Base-by-base conservation (phyloP, 148 eudicot genomes). In the Rhododendron molle region DNA sequence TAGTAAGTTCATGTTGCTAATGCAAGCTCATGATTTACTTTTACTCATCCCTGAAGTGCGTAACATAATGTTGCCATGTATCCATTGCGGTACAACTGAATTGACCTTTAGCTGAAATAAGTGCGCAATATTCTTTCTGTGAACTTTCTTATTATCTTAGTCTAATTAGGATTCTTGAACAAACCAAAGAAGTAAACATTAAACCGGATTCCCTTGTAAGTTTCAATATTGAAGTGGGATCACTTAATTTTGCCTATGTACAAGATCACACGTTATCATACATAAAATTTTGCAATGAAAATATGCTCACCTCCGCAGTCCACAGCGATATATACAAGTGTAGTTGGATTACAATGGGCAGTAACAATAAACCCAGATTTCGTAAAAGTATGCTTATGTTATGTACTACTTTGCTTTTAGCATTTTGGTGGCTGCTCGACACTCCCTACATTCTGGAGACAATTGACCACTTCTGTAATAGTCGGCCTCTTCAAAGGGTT, bases 401-500 rank as follows among this genome's bases (percentile, higher is more conserved):
- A 15, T 26, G n/a, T 86, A n/a, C 52, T 86, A 80, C 73, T 26
- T 83, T 86, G 86, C 44, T 88, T 81, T 88, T 47, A 71, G 56
- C 78, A 80, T 76, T 84, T 86, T 34, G 88, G 89, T 77, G 88
- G 83, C 85, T 87, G 86, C 78, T 83, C 82, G 82, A 81, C 82
- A 78, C 87, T 87, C 65, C 84, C 89, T 78, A 93, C 86, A 81
- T 81, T 89, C 78, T 92, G 88, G 62, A 96, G 95, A 89, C 91
- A 90, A 86, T 92, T 93, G 58, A 96, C 99, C 67, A 96, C 96
- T 87, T 95, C 96, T 79, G 89, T 81, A 78, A 96, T 96, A 72
- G 92, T 89, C 46, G 99, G 99, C 88, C 99, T 91, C 85, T 92
- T 93, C 47, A 89, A 54, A 81, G 98, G 97, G 83, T 95, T 92